Evolutionary conservation across 208 protist species (phyloP).

Genomic region (Leishmania tarentolae): DNA sequence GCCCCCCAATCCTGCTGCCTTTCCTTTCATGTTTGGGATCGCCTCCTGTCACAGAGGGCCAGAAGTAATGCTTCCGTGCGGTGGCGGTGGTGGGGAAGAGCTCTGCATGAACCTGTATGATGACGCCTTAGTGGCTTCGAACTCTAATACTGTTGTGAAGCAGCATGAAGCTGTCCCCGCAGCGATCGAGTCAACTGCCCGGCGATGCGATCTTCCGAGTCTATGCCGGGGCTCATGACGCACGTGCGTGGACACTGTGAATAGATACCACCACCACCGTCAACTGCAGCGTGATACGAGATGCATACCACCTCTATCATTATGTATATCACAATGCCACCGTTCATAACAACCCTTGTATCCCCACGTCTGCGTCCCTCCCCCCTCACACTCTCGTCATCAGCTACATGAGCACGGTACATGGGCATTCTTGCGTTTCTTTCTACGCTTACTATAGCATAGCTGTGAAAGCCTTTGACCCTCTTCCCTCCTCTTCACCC

Average conservation of each 20-base stretch:
- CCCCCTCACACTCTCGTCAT: background rate
- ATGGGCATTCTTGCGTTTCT: background rate
- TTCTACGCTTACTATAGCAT: background rate
- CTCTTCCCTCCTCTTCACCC: background rate
- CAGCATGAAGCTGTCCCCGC: background rate
- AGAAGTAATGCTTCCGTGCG: background rate
- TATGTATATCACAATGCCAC: too few relatives aligned
- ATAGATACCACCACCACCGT: background rate
- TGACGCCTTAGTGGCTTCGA: background rate
- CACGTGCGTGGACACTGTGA: background rate
- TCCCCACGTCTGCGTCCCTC: background rate
- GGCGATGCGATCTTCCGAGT: background rate
- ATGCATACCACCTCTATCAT: background rate
- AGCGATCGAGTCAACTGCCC: background rate
- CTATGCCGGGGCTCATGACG: background rate
- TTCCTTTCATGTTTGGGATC: background rate
- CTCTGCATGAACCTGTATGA: slow-evolving; percentile 1
- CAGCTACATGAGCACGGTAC: background rate
- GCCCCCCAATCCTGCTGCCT: background rate
- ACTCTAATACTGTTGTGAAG: background rate
- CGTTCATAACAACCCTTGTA: background rate
- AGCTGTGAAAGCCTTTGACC: background rate
- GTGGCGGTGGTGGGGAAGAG: background rate
- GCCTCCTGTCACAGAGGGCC: background rate
- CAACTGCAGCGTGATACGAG: background rate